phyloP scores from a whole-genome alignment of 768 basidiomycete genomes.

The Leccinum fibrillosum region DNA sequence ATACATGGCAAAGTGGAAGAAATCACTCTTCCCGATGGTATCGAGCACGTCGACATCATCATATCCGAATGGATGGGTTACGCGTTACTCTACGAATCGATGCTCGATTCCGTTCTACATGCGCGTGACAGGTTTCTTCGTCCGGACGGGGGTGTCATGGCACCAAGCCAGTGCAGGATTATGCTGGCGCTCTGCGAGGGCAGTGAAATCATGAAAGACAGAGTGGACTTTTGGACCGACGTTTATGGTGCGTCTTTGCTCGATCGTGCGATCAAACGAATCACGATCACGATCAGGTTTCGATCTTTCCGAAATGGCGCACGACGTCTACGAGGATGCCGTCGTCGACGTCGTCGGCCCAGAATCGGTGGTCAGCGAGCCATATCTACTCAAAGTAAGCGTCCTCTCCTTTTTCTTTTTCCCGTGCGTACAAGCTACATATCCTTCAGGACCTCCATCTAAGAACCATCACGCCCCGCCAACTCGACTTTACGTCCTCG shows the following conservation, averaged over 20 bases:
- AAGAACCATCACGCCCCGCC: constrained; percentile 55
- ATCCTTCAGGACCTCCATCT: constrained; percentile 69
- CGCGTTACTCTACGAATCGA: constrained; percentile 88
- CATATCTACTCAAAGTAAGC: constrained; percentile 65
- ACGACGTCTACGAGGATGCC: constrained; percentile 74
- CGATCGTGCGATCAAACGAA: not conserved
- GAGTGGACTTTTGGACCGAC: constrained; percentile 85
- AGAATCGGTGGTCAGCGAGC: constrained; percentile 60
- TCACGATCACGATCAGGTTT: constrained; percentile 58
- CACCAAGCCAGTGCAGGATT: constrained; percentile 86
- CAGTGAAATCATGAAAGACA: constrained; percentile 71
- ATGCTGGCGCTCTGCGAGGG: constrained; percentile 82
- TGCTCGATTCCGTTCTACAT: constrained; percentile 91
- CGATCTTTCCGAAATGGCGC: constrained; percentile 80
- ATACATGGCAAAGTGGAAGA: constrained; percentile 91
- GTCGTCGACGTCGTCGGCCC: constrained; percentile 76
- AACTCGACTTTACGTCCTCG: constrained; percentile 75
- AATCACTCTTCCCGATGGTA: constrained; percentile 67
- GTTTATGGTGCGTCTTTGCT: constrained; percentile 66
- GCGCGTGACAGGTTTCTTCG: constrained; percentile 86
- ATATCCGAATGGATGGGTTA: constrained; percentile 99
- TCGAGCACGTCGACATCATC: constrained; percentile 86
- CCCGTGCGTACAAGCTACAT: not conserved
- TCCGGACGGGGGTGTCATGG: constrained; percentile 73
- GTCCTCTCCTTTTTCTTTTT: not conserved